These are phyloP conservation scores for Batrachochytrium dendrobatidis DNA, from an alignment of 371 early-diverging fungal genomes.

Conservation along the genomic window DNA sequence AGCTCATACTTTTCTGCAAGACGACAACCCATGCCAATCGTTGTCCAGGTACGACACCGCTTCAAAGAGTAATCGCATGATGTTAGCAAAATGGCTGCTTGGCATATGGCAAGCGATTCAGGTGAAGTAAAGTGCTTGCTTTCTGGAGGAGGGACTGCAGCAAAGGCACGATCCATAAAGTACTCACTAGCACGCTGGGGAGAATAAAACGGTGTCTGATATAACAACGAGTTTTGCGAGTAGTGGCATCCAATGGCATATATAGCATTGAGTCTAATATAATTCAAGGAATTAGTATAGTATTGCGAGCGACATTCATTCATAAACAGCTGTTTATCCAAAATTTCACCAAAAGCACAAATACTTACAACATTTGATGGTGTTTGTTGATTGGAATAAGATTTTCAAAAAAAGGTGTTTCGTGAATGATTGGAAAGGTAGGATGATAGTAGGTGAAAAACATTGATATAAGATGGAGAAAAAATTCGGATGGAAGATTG, in stretches of 20 bases:
- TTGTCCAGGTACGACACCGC: constrained; percentile 15
- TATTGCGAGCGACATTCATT: background rate
- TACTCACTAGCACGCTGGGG: constrained; percentile 24
- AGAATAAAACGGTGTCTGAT: constrained; percentile 20
- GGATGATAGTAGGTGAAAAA: constrained; percentile 26
- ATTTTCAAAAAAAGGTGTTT: constrained; percentile 18
- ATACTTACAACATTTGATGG: constrained; percentile 13
- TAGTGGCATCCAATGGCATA: constrained; percentile 27
- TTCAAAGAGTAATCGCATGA: constrained; percentile 11
- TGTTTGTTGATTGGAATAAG: constrained; percentile 27
- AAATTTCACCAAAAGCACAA: too few relatives aligned
- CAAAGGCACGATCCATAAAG: constrained; percentile 15
- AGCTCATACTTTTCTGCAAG: constrained; percentile 15
- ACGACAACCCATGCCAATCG: constrained; percentile 20
- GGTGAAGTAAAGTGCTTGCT: constrained; percentile 11
- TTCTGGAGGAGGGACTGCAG: constrained; percentile 7
- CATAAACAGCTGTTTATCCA: constrained; percentile 2
- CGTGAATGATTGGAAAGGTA: constrained; percentile 19
- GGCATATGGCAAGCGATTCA: constrained; percentile 11
- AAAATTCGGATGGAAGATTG: constrained; percentile 5
- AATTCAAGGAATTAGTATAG: too few relatives aligned
- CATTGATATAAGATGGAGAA: constrained; percentile 21
- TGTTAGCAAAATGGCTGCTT: constrained; percentile 17
- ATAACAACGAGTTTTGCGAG: constrained; percentile 24
- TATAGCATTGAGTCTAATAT: constrained; percentile 23